Percentiles rank a stretch among this genome's conserved stretches.
These are phyloP conservation scores for Talaromyces ruber DNA, from an alignment of 495 filamentous ascomycete species.

Conservation along the genomic window DNA sequence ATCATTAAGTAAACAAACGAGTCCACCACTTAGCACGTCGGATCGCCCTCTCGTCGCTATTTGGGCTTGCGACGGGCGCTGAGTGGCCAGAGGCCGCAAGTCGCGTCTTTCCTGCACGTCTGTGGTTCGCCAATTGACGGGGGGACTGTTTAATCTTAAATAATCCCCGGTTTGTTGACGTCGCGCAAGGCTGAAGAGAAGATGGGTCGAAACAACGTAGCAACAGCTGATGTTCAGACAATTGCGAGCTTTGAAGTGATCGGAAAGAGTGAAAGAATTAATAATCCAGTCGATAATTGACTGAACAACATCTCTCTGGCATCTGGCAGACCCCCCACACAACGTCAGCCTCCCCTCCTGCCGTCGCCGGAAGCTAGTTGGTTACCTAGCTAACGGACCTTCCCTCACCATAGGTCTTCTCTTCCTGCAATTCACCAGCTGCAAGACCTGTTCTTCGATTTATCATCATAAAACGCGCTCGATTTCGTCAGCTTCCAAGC, in stretches of 20 bases:
- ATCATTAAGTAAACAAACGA: not conserved
- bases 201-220: not conserved
- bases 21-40: not conserved
- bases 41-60: not conserved
- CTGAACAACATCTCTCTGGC: not conserved
- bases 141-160: not conserved
- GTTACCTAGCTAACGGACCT: not conserved
- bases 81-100: not conserved
- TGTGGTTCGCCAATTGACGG: slow-evolving; percentile 10
- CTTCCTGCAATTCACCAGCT: not conserved
- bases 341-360: not conserved
- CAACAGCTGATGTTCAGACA: not conserved
- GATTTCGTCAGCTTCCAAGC: not conserved
- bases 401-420: not conserved
- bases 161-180: not conserved
- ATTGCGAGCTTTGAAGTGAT: not conserved
- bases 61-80: not conserved
- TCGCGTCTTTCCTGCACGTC: not conserved
- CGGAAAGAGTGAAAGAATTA: not conserved
- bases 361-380: not conserved
- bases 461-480: not conserved
- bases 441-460: not conserved
- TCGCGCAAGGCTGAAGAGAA: not conserved
- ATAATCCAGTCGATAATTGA: not conserved
- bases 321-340: not conserved